Conservation (phyloP, 179 eudicot genomes). For the Amaranthus tricolor region DNA sequence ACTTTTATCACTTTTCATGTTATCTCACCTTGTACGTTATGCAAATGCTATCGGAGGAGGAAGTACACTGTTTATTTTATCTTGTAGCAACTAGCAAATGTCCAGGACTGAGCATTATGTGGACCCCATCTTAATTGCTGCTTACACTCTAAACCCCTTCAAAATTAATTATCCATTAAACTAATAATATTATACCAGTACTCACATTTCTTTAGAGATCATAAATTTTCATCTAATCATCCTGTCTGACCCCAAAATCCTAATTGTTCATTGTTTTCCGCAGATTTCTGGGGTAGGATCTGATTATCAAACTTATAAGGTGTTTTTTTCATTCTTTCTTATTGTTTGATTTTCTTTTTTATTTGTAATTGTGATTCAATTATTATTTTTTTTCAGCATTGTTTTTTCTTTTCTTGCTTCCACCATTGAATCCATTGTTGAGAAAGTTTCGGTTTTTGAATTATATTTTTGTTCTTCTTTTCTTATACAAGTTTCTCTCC, state of each 20-base stretch:
- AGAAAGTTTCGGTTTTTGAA: background rate
- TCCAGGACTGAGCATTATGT: constrained; percentile 7
- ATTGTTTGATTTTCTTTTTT: background rate
- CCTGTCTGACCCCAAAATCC: constrained; percentile 6
- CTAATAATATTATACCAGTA: too few relatives aligned
- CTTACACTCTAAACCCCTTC: background rate
- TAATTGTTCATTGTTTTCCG: background rate
- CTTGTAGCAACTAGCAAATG: too few relatives aligned
- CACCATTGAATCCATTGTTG: too few relatives aligned
- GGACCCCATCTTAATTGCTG: constrained; percentile 3
- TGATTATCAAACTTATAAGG: constrained; percentile 10
- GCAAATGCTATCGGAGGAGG: too few relatives aligned
- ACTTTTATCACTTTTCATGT: too few relatives aligned
- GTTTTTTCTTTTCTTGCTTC: too few relatives aligned
- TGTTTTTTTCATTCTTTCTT: background rate
- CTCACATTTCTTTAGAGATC: background rate
- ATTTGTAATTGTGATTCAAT: background rate
- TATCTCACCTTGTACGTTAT: too few relatives aligned
- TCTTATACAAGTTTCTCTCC: background rate
- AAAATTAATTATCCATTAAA: background rate
- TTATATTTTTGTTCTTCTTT: background rate
- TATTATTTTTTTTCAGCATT: background rate
- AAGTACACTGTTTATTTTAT: too few relatives aligned
- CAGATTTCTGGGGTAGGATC: background rate
- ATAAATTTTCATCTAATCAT: background rate